These are phyloP conservation scores for Dactylonectria estremocensis DNA, from an alignment of 2,329 filamentous ascomycete genomes.

Conservation along the genomic window DNA sequence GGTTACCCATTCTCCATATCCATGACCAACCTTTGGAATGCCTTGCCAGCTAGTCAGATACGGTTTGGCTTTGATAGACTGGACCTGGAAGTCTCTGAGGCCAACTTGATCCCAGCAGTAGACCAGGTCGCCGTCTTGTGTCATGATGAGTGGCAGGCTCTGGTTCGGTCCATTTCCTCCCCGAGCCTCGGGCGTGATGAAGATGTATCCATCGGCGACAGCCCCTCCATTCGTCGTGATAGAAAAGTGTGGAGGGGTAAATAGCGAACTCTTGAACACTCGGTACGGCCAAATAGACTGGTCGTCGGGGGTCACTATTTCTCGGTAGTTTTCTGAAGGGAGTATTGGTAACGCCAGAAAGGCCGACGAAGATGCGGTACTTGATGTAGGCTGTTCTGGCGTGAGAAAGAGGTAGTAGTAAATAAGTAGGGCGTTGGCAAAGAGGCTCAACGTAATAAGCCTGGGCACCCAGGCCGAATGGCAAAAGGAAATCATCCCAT, in stretches of 20 bases:
- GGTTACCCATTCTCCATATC: constrained; percentile 52
- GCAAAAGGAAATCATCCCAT: no score
- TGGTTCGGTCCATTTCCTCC: constrained; percentile 24
- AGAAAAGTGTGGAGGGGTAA: constrained; percentile 40
- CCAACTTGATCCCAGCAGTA: constrained; percentile 42
- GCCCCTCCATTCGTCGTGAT: constrained; percentile 38
- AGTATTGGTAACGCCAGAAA: no score
- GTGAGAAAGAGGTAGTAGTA: no score
- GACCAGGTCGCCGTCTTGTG: constrained; percentile 49
- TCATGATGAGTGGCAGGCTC: constrained; percentile 43
- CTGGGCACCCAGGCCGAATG: no score
- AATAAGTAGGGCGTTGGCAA: no score
- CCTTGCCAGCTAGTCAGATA: constrained; percentile 52
- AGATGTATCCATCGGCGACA: constrained; percentile 46
- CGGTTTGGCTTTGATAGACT: constrained; percentile 48
- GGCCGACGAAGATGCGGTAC: no score
- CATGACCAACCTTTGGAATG: constrained; percentile 44
- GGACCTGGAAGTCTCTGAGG: constrained; percentile 46
- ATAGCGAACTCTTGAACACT: constrained; percentile 44
- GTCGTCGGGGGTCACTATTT: constrained; percentile 36
- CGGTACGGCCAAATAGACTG: constrained; percentile 38
- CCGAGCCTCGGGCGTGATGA: constrained; percentile 44
- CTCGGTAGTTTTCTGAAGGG: no score
- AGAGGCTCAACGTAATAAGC: no score
- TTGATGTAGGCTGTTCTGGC: no score